Evolutionary conservation across 176 grass and related monocot genomes (phyloP).

Genomic region (Chloris gayana): DNA sequence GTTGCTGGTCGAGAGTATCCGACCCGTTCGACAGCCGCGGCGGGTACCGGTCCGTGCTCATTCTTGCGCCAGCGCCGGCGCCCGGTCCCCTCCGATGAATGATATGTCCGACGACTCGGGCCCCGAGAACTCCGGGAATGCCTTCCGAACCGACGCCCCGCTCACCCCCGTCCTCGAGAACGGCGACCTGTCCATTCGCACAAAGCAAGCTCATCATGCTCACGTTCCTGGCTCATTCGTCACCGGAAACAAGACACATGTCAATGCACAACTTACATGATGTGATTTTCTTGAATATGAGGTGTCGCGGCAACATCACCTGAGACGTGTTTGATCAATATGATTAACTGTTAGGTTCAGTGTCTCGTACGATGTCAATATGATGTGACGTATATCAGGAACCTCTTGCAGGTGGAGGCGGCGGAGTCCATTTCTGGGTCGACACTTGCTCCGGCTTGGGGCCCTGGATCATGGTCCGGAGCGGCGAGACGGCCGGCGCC

Average conservation of each 20-base stretch:
- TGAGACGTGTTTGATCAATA: background rate
- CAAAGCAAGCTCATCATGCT: background rate
- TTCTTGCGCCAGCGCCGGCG: slow-evolving; percentile 14
- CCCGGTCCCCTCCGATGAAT: slow-evolving; percentile 54
- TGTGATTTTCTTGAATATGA: slow-evolving; percentile 46
- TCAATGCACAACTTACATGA: slow-evolving; percentile 54
- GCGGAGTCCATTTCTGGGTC: slow-evolving; percentile 35
- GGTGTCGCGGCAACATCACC: slow-evolving; percentile 25
- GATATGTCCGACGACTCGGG: slow-evolving; percentile 82
- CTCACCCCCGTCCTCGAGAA: slow-evolving; percentile 45
- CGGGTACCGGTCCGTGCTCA: slow-evolving; percentile 59
- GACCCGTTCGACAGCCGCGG: slow-evolving; percentile 67
- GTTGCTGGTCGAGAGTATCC: slow-evolving; percentile 49
- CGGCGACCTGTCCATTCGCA: slow-evolving; percentile 61
- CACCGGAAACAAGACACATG: background rate
- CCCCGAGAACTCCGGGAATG: slow-evolving; percentile 52
- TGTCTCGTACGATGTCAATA: background rate
- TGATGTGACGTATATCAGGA: background rate
- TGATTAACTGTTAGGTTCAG: background rate
- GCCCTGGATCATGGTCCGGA: slow-evolving; percentile 65
- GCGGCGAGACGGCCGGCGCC: slow-evolving; percentile 65
- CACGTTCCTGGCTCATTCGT: background rate
- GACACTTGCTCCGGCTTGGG: slow-evolving; percentile 42
- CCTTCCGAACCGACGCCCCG: slow-evolving; percentile 41
- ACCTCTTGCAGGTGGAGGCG: slow-evolving; percentile 28